Conservation (phyloP, 2,329 filamentous ascomycete species). For the Apiospora arundinis region DNA sequence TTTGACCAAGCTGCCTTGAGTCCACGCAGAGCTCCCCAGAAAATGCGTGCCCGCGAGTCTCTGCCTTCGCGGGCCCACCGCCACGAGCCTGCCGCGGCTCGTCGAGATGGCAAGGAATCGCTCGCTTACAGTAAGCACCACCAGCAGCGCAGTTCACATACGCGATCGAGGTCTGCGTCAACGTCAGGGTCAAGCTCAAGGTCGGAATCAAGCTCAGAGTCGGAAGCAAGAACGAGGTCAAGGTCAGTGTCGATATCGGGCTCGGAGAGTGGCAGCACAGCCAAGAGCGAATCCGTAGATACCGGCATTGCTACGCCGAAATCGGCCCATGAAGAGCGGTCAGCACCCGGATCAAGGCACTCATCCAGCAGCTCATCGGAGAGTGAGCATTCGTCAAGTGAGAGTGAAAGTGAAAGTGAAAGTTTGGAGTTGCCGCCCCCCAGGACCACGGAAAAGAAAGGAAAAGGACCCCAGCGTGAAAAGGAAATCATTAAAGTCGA, state of each 20-base stretch:
- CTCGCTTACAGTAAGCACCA: conserved; percentile 34
- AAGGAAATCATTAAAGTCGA: conserved; percentile 1
- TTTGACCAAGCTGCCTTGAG: conserved; percentile 35
- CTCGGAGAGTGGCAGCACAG: conserved; percentile 34
- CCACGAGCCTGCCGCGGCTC: conserved; percentile 33
- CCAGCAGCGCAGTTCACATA: conserved; percentile 34
- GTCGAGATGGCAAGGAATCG: conserved; percentile 35
- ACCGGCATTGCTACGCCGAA: conserved; percentile 35
- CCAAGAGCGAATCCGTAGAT: conserved; percentile 26
- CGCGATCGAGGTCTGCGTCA: conserved; percentile 33
- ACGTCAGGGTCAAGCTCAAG: conserved; percentile 29
- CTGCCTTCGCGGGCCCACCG: conserved; percentile 35
- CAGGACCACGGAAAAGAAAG: conserved; percentile 17
- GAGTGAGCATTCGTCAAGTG: conserved; percentile 33
- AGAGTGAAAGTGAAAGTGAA: neutral
- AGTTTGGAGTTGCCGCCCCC: neutral
- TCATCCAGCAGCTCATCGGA: conserved; percentile 45
- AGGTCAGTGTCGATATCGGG: conserved; percentile 21
- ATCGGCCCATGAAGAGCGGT: conserved; percentile 45
- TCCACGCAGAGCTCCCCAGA: conserved; percentile 36
- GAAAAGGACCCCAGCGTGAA: conserved; percentile 2
- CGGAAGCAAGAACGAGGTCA: neutral
- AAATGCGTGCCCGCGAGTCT: conserved; percentile 38
- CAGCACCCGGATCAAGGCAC: conserved; percentile 44
- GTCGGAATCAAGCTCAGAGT: neutral